Percentiles rank a stretch among this genome's conserved stretches.
These are phyloP conservation scores for Rutidosis leptorrhynchoides DNA, from an alignment of 129 eudicot genomes.

Conservation along the genomic window DNA sequence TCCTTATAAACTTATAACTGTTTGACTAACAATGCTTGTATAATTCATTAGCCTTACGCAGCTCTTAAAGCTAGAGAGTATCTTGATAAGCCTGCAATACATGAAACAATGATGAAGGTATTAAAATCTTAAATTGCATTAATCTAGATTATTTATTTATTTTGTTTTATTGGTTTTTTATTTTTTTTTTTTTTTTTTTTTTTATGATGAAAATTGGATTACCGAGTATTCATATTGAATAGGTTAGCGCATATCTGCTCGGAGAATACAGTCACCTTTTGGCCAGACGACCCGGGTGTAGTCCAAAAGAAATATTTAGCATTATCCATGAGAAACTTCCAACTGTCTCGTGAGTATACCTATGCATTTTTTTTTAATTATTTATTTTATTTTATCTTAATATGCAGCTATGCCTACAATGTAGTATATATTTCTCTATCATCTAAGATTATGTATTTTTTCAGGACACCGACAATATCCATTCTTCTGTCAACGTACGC, in stretches of 20 bases:
- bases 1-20: neutral
- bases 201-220: conserved; percentile 19
- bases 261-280: conserved; percentile 98
- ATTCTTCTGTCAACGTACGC: conserved; percentile 97
- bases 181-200: too few species aligned
- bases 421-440: conserved; percentile 10
- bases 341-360: conserved; percentile 74
- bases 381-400: too few species aligned
- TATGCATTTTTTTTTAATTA: neutral
- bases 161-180: too few species aligned
- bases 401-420: conserved; percentile 1
- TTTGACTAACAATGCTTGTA: conserved; percentile 13
- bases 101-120: conserved; percentile 99
- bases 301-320: conserved; percentile 81
- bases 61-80: conserved; percentile 96
- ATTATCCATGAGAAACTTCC: conserved; percentile 94
- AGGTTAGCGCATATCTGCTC: conserved; percentile 95
- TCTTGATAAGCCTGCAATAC: conserved; percentile 96
- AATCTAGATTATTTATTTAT: neutral
- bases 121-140: conserved; percentile 19
- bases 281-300: conserved; percentile 91
- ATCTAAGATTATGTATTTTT: conserved; percentile 11
- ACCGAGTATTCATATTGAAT: conserved; percentile 15
- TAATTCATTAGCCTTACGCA: conserved; percentile 79
- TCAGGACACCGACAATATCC: conserved; percentile 83